Conservation (phyloP, 495 filamentous ascomycete species). For the Lepidopterella palustris region DNA sequence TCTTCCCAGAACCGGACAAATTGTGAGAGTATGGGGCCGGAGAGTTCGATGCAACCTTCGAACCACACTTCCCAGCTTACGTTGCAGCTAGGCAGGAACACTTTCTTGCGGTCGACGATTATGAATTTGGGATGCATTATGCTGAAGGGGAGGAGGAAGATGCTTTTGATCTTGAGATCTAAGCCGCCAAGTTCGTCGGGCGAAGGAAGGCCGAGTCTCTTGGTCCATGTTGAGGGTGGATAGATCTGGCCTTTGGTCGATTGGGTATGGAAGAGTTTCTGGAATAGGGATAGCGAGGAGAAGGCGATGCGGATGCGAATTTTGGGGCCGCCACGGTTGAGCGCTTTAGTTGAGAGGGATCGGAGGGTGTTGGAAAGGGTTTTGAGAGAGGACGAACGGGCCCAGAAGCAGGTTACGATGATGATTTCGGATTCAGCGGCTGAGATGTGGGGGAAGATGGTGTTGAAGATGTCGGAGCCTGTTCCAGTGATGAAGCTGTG, state of each 20-base stretch:
- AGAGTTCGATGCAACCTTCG: slow-evolving; percentile 58
- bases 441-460: slow-evolving; percentile 50
- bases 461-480: slow-evolving; percentile 47
- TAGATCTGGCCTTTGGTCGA: slow-evolving; percentile 51
- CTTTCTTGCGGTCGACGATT: slow-evolving; percentile 56
- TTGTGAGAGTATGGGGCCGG: slow-evolving; percentile 47
- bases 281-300: slow-evolving; percentile 57
- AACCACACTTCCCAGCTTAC: slow-evolving; percentile 73
- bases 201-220: slow-evolving; percentile 53
- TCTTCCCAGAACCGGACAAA: slow-evolving; percentile 53
- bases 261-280: slow-evolving; percentile 63
- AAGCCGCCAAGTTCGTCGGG: slow-evolving; percentile 48
- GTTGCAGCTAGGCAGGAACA: slow-evolving; percentile 63
- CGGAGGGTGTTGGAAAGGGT: slow-evolving; percentile 45
- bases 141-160: slow-evolving; percentile 67
- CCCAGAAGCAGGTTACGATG: slow-evolving; percentile 75
- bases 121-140: slow-evolving; percentile 74
- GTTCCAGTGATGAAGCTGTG: slow-evolving; percentile 51
- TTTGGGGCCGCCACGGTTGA: slow-evolving; percentile 25
- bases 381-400: slow-evolving; percentile 48
- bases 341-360: slow-evolving; percentile 43
- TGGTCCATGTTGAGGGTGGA: slow-evolving; percentile 48
- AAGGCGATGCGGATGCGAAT: slow-evolving; percentile 55
- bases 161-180: slow-evolving; percentile 58
- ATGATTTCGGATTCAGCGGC: slow-evolving; percentile 56